A percentile compares a stretch with the other conserved stretches of the same genome.
These are phyloP conservation scores for Penicillium crustosum DNA, from an alignment of 2,329 filamentous ascomycete species.

Conservation along the genomic window DNA sequence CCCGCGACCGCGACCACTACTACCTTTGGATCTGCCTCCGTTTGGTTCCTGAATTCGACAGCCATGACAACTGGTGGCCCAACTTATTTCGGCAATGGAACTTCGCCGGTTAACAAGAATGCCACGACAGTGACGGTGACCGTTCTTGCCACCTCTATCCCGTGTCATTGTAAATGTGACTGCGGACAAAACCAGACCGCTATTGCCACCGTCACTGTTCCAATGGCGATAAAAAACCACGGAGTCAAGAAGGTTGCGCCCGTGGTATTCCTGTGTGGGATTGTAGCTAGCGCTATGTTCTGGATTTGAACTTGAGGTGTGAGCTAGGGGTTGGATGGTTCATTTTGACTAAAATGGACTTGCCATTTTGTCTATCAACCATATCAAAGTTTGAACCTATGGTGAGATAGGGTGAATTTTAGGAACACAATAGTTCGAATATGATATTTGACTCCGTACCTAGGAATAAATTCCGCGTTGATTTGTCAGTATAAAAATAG, in stretches of 20 bases:
- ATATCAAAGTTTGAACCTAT: not conserved
- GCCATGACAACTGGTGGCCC: not conserved
- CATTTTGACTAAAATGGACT: not conserved
- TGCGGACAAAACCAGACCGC: not conserved
- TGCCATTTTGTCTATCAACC: not conserved
- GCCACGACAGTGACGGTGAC: slow-evolving; percentile 1
- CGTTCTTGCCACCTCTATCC: not conserved
- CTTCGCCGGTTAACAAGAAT: not conserved
- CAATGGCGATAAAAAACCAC: not conserved
- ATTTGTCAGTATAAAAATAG: not conserved
- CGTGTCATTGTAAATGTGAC: slow-evolving; percentile 4
- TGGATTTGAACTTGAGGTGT: not conserved
- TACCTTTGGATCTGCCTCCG: not conserved
- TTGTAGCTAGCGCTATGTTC: not conserved
- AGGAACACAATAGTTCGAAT: not conserved
- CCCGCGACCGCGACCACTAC: not conserved
- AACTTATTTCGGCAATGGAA: not conserved
- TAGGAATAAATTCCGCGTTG: not conserved
- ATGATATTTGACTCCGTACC: not conserved
- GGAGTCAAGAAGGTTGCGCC: not conserved
- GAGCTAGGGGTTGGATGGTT: not conserved
- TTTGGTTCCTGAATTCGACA: not conserved
- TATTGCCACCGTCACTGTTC: not conserved
- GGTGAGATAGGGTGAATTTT: not conserved
- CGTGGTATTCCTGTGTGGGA: not conserved